Conservation (phyloP, 192 early-diverging fungal species). For the Umbelopsis sp. region DNA sequence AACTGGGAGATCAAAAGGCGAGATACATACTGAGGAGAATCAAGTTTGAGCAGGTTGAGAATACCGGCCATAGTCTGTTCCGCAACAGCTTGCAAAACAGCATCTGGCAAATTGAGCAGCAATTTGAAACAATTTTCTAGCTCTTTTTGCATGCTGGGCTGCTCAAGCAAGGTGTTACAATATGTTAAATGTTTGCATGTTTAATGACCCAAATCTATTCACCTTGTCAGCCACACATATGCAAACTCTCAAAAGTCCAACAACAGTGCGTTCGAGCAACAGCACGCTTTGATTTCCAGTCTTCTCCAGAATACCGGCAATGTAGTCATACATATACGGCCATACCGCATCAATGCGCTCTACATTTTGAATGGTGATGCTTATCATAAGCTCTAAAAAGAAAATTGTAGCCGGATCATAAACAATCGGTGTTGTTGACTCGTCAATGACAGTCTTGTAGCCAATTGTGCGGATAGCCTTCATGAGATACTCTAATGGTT, state of each 20-base stretch:
- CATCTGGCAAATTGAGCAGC: conserved; percentile 57
- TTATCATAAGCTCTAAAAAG: conserved; percentile 76
- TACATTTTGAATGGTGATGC: conserved; percentile 75
- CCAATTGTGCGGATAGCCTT: conserved; percentile 57
- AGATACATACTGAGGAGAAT: conserved; percentile 7
- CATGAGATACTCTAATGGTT: conserved; percentile 63
- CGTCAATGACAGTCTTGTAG: conserved; percentile 28
- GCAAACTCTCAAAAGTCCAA: conserved; percentile 70
- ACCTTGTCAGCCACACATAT: conserved; percentile 72
- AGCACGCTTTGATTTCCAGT: conserved; percentile 62
- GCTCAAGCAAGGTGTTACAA: conserved; percentile 23
- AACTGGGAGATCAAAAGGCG: not conserved
- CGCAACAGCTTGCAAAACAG: conserved; percentile 64
- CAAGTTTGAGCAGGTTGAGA: conserved; percentile 48
- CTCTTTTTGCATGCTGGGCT: conserved; percentile 57
- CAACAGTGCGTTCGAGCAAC: conserved; percentile 78
- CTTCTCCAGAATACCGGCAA: conserved; percentile 73
- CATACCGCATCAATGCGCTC: conserved; percentile 67
- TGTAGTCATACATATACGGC: conserved; percentile 70
- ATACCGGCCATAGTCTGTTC: conserved; percentile 83
- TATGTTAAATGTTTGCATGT: conserved; percentile 14
- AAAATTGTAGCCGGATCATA: conserved; percentile 72
- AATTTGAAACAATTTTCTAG: conserved; percentile 56
- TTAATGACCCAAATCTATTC: conserved; percentile 27
- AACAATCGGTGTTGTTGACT: conserved; percentile 37